Percentiles rank a stretch among this genome's conserved stretches.
Conservation (phyloP, 768 basidiomycete genomes). For the Agrocybe pediades region DNA sequence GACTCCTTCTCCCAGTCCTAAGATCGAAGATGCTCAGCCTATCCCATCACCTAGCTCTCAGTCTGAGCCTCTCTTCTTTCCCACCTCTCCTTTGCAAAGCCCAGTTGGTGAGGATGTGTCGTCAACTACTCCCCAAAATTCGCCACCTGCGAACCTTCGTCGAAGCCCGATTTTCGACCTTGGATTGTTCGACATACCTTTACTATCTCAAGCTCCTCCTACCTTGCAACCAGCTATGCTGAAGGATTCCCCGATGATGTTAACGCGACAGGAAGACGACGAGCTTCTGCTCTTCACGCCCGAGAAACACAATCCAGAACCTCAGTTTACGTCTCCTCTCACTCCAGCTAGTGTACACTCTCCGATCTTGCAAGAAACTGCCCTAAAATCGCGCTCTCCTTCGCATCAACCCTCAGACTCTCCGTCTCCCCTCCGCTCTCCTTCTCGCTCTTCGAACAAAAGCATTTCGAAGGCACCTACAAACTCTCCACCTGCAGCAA, state of each 20-base stretch:
- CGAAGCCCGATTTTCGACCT: neutral
- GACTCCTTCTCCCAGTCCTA: neutral
- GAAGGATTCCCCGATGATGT: neutral
- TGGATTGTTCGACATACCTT: neutral
- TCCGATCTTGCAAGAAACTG: neutral
- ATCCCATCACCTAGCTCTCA: no score
- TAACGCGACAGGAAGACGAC: neutral
- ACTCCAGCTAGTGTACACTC: neutral
- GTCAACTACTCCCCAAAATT: neutral
- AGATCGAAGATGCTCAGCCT: no score
- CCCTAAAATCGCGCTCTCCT: neutral
- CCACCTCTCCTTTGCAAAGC: neutral
- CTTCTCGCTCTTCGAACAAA: neutral
- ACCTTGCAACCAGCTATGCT: neutral
- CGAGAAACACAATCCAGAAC: neutral
- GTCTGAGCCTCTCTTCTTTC: no score
- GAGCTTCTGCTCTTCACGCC: conserved; percentile 15
- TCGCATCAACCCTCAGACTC: conserved; percentile 1
- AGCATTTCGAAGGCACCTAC: neutral
- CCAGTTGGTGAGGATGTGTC: neutral
- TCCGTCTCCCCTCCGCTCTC: neutral
- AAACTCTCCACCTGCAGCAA: neutral
- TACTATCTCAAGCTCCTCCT: neutral
- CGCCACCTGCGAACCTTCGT: neutral
- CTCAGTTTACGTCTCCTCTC: neutral